phyloP scores from a whole-genome alignment of 2,329 filamentous ascomycete genomes.

The Paecilomyces formosus region DNA sequence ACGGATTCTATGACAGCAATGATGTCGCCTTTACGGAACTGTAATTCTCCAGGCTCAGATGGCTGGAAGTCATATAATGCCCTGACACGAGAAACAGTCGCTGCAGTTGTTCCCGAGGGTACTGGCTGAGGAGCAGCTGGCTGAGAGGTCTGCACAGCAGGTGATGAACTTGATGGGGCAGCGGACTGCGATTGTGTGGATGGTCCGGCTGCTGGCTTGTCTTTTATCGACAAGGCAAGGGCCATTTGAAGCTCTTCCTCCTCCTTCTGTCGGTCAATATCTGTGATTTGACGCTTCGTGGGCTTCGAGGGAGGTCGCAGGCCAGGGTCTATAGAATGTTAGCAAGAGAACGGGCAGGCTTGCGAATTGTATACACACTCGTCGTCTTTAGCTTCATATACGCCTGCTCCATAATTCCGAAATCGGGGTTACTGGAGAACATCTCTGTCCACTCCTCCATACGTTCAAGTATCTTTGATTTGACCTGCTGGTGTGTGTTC shows the following conservation, averaged over 20 bases:
- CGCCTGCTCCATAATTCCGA: slow-evolving; percentile 96
- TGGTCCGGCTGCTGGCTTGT: slow-evolving; percentile 50
- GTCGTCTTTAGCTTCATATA: slow-evolving; percentile 76
- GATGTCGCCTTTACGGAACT: slow-evolving; percentile 93
- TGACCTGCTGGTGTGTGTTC: slow-evolving; percentile 94
- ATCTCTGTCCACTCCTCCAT: slow-evolving; percentile 97
- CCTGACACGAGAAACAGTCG: slow-evolving; percentile 88
- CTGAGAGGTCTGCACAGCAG: slow-evolving; percentile 39
- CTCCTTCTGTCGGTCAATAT: slow-evolving; percentile 84
- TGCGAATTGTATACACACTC: slow-evolving; percentile 39
- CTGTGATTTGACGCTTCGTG: slow-evolving; percentile 84
- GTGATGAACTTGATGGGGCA: slow-evolving; percentile 28
- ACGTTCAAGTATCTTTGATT: slow-evolving; percentile 90
- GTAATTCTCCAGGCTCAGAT: slow-evolving; percentile 86
- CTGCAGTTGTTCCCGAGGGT: slow-evolving; percentile 81
- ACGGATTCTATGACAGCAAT: slow-evolving; percentile 97
- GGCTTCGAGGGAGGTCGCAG: slow-evolving; percentile 88
- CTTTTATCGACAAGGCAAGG: slow-evolving; percentile 82
- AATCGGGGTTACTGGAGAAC: slow-evolving; percentile 80
- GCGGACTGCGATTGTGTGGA: slow-evolving; percentile 31
- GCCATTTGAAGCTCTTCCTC: slow-evolving; percentile 97
- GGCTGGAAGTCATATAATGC: slow-evolving; percentile 93
- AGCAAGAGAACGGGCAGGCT: neutral
- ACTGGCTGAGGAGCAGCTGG: slow-evolving; percentile 60
- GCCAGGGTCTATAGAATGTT: slow-evolving; percentile 63